Base-by-base conservation (phyloP, 306 rosid genomes). In the Ammopiptanthus mongolicus region DNA sequence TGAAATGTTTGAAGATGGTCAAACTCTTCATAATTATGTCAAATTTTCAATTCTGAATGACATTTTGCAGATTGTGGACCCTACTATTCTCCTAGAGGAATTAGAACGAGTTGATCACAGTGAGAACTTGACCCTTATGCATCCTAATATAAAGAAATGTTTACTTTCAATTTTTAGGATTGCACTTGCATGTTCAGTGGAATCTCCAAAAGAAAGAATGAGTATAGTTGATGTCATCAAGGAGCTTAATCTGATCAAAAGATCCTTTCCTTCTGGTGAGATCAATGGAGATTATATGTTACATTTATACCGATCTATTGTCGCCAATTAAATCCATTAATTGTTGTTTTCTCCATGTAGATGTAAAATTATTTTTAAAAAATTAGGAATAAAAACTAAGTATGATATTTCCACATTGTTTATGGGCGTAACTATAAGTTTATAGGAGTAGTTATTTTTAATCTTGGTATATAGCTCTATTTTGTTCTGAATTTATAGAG, bases 151-250 rank as follows among this genome's bases (percentile, higher is more conserved):
- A 19, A n/a, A 55, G 37, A 34, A 53, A 4, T 71, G 79, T 33
- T 78, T 76, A 9, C 9, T 52, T 22, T 67, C 72, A 37, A 21
- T 69, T 14, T 66, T 53, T 52, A 6, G 12, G 21, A 52, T 68
- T 10, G 73, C 61, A 37, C 73, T 81, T 52, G 69, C 74, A 34
- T 52, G 81, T 33, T 75, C 78, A 10, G 7, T 48, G 14, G 70
- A 63, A 21, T 56, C 29, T 4, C 74, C 75, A 0, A 46, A 25
- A 21, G 78, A 64, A 36, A 82, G 82, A 71, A 65, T 47, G 41
- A 11, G 22, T 18, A 69, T 63, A 78, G 46, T 41, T 5, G 56
- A 76, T 11, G 59, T 70, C 6, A 46, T 47, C 5, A 77, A 25
- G 12, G 76, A 82, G 22, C 69, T 76, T 18, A 58, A 36, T 22